phyloP scores from a whole-genome alignment of 257 asterid genomes.

The Rehmannia glutinosa region DNA sequence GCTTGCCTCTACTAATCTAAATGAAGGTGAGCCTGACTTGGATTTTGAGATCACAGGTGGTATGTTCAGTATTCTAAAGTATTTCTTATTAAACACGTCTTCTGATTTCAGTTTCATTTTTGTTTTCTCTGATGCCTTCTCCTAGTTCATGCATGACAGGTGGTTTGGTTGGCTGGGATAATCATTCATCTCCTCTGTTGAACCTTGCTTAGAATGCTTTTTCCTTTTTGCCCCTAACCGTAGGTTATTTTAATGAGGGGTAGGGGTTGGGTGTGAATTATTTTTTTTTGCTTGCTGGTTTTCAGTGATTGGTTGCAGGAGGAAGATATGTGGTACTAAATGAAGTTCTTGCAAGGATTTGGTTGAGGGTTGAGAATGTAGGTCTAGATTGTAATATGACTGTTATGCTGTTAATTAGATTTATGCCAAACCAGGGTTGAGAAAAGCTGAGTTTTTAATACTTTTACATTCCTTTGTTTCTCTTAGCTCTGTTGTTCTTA shows the following conservation, averaged over 20 bases:
- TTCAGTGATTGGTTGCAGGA: slow-evolving; percentile 24
- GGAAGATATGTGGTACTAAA: slow-evolving; percentile 24
- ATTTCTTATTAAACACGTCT: slow-evolving; percentile 1
- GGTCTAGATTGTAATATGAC: no score
- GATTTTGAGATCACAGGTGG: slow-evolving; percentile 42
- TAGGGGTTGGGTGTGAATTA: background rate
- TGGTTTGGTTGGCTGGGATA: slow-evolving; percentile 34
- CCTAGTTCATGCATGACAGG: slow-evolving; percentile 63
- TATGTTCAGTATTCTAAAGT: slow-evolving; percentile 30
- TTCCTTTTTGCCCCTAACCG: background rate
- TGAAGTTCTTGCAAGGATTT: slow-evolving; percentile 23
- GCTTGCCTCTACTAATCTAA: slow-evolving; percentile 35
- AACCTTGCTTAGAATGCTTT: slow-evolving; percentile 21
- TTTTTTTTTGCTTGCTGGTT: slow-evolving; percentile 25
- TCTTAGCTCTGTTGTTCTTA: no score
- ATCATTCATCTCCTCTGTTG: slow-evolving; percentile 24
- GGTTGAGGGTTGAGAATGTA: background rate
- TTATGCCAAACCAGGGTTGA: no score
- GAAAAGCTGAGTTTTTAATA: no score
- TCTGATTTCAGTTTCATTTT: slow-evolving; percentile 14
- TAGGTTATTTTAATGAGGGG: background rate
- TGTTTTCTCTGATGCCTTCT: slow-evolving; percentile 48
- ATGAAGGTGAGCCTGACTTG: slow-evolving; percentile 41
- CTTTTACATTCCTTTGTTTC: no score
- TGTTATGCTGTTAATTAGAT: no score